Conservation (phyloP, 2,329 filamentous ascomycete species). For the Calycina marina region DNA sequence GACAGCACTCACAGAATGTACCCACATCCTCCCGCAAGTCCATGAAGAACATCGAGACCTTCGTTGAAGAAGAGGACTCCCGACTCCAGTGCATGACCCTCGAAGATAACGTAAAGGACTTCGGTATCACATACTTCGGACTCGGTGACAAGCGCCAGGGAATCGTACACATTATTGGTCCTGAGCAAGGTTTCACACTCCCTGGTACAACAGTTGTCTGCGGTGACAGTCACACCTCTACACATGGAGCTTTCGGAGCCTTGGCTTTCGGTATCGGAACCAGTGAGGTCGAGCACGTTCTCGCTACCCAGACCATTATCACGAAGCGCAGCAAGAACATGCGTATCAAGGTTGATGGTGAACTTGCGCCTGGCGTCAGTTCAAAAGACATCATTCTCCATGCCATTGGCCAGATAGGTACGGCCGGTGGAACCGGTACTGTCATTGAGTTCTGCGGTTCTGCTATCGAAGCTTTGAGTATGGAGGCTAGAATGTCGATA, state of each 20-base stretch:
- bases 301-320: slow-evolving; percentile 90
- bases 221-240: slow-evolving; percentile 95
- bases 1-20: slow-evolving; percentile 42
- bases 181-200: slow-evolving; percentile 96
- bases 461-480: slow-evolving; percentile 75
- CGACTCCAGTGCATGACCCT: slow-evolving; percentile 87
- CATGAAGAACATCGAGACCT: slow-evolving; percentile 85
- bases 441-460: slow-evolving; percentile 98
- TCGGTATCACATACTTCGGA: slow-evolving; percentile 93
- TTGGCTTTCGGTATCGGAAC: slow-evolving; percentile 96
- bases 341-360: slow-evolving; percentile 88
- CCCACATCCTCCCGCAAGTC: slow-evolving; percentile 82
- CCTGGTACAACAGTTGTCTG: slow-evolving; percentile 95
- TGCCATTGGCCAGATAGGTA: slow-evolving; percentile 86
- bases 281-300: slow-evolving; percentile 94
- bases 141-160: slow-evolving; percentile 93
- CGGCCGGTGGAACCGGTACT: slow-evolving; percentile 82
- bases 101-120: slow-evolving; percentile 94
- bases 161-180: slow-evolving; percentile 96
- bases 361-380: slow-evolving; percentile 78
- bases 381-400: slow-evolving; percentile 93
- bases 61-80: slow-evolving; percentile 91
- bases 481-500: slow-evolving; percentile 98
- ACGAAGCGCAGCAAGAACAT: slow-evolving; percentile 97
- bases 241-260: slow-evolving; percentile 89